Evolutionary conservation across 331 rosid genomes (phyloP).

Genomic region (Prunus yedoensis): DNA sequence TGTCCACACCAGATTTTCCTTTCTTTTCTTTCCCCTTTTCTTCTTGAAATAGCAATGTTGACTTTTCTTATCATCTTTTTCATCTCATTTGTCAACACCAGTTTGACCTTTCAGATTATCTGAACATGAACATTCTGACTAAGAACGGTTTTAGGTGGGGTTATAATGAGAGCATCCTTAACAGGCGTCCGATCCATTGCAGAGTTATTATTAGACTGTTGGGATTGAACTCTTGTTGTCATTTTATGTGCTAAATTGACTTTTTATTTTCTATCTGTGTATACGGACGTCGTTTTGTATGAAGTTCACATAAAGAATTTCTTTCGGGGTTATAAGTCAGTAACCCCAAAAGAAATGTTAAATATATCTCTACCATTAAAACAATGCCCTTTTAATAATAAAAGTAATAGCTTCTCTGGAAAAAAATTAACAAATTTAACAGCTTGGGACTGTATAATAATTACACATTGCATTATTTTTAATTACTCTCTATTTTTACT

Average conservation of each 20-base stretch:
- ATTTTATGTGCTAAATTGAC: no score
- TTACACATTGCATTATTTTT: background rate
- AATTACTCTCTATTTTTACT: background rate
- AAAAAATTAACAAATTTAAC: background rate
- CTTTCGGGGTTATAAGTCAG: background rate
- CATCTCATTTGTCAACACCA: conserved; percentile 4
- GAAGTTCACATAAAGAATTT: background rate
- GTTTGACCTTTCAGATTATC: background rate
- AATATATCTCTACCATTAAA: background rate
- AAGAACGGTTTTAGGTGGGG: background rate
- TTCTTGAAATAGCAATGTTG: background rate
- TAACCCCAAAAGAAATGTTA: background rate
- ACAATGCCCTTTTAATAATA: background rate
- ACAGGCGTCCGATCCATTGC: rapidly evolving
- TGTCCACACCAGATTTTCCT: no score
- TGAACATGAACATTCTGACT: background rate
- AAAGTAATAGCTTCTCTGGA: no score
- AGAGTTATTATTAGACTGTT: no score
- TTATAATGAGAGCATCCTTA: no score
- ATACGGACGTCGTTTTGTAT: background rate
- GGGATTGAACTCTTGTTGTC: no score
- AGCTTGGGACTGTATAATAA: background rate
- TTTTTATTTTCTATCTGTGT: no score
- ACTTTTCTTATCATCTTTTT: background rate
- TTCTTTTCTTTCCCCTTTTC: no score